phyloP scores from a whole-genome alignment of 768 basidiomycete genomes.

The Rhodocollybia butyracea region DNA sequence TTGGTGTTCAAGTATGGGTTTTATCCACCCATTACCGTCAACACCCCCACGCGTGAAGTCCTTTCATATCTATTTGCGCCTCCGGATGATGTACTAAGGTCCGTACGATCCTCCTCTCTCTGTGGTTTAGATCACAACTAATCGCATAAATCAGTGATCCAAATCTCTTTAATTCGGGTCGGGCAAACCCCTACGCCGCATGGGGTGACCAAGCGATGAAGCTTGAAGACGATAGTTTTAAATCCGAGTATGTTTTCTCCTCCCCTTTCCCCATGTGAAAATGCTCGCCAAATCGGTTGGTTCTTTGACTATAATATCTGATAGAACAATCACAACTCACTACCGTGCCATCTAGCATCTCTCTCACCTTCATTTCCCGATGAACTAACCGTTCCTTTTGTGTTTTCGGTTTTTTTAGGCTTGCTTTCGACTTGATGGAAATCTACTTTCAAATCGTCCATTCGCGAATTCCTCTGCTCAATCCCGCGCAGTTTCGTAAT shows the following conservation, averaged over 20 bases:
- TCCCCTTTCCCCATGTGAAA: constrained; percentile 26
- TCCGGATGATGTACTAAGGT: constrained; percentile 49
- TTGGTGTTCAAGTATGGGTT: constrained; percentile 47
- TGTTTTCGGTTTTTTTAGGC: constrained; percentile 43
- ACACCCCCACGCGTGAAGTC: constrained; percentile 63
- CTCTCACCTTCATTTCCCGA: constrained; percentile 22
- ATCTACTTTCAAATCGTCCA: constrained; percentile 94
- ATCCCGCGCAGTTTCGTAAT: constrained; percentile 76
- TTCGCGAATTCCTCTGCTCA: constrained; percentile 82
- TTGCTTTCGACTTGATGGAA: constrained; percentile 90
- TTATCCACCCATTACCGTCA: constrained; percentile 48
- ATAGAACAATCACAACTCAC: constrained; percentile 11
- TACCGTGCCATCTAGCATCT: constrained; percentile 13
- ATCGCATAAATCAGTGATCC: constrained; percentile 31
- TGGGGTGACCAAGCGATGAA: constrained; percentile 77
- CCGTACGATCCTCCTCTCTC: constrained; percentile 21
- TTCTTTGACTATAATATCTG: constrained; percentile 20
- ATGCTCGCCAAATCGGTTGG: constrained; percentile 21
- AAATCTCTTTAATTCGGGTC: constrained; percentile 29
- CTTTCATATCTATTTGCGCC: constrained; percentile 74
- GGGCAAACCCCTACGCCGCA: constrained; percentile 47
- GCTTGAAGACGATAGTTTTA: constrained; percentile 69
- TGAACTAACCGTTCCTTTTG: constrained; percentile 12
- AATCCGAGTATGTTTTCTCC: constrained; percentile 71
- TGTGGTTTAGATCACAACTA: not conserved